Conservation (phyloP, 768 basidiomycete species). For the Sutorius australiensis region DNA sequence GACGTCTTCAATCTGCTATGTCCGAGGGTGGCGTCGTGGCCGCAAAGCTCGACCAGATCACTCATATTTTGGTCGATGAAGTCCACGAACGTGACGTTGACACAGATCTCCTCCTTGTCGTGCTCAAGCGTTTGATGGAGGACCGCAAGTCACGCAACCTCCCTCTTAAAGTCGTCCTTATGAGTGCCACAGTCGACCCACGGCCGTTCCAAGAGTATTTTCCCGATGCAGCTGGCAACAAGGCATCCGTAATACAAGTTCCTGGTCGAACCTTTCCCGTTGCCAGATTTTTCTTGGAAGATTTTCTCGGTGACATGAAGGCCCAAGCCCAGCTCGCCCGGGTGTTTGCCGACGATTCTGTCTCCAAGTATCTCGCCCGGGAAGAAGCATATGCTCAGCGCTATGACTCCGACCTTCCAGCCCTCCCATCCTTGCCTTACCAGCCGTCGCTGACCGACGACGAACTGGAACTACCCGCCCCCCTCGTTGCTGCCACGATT, state of each 20-base stretch:
- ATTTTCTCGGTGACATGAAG: slow-evolving; percentile 56
- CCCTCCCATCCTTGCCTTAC: slow-evolving; percentile 6
- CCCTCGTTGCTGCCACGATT: slow-evolving; percentile 78
- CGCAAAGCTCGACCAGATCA: slow-evolving; percentile 64
- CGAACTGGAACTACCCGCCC: slow-evolving; percentile 74
- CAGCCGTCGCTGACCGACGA: slow-evolving; percentile 32
- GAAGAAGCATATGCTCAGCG: slow-evolving; percentile 39
- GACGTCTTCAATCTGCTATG: slow-evolving; percentile 75
- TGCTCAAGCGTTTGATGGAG: slow-evolving; percentile 76
- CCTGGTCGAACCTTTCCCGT: slow-evolving; percentile 95
- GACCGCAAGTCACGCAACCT: slow-evolving; percentile 67
- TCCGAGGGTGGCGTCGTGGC: slow-evolving; percentile 36
- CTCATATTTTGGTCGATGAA: slow-evolving; percentile 92
- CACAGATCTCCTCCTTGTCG: slow-evolving; percentile 84
- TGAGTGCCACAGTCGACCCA: slow-evolving; percentile 96
- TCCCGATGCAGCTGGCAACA: slow-evolving; percentile 51
- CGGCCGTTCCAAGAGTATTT: slow-evolving; percentile 89
- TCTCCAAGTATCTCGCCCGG: slow-evolving; percentile 65
- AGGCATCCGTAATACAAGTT: slow-evolving; percentile 70
- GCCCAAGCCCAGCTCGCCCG: slow-evolving; percentile 42
- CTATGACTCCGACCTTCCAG: not conserved
- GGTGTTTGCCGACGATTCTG: slow-evolving; percentile 69
- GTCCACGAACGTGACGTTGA: slow-evolving; percentile 95
- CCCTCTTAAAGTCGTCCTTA: slow-evolving; percentile 82
- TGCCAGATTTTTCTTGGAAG: slow-evolving; percentile 73